Percentiles rank a stretch among this genome's conserved stretches.
phyloP scores from a whole-genome alignment of 129 eudicot genomes.

The Erigeron canadensis region DNA sequence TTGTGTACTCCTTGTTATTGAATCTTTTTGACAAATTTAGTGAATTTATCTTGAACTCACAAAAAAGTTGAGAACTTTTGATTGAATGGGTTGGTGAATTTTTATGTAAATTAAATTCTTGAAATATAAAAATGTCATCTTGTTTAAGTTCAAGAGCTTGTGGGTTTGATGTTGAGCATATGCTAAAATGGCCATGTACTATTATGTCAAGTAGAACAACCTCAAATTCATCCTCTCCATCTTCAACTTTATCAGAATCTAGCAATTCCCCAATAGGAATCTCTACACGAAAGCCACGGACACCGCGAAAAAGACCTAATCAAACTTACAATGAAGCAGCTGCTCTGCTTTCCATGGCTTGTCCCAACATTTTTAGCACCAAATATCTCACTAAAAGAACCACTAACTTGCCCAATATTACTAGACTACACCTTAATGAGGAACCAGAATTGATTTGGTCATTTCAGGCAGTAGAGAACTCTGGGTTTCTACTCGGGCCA shows the following conservation, averaged over 20 bases:
- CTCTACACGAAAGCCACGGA: constrained; percentile 70
- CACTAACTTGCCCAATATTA: constrained; percentile 39
- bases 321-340: constrained; percentile 96
- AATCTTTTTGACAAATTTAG: background rate
- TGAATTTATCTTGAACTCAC: background rate
- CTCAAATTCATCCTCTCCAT: constrained; percentile 80
- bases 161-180: constrained; percentile 64
- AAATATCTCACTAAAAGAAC: constrained; percentile 56
- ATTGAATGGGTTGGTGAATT: background rate
- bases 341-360: constrained; percentile 78
- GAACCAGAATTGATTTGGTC: constrained; percentile 61
- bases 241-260: constrained; percentile 85
- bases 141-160: constrained; percentile 74
- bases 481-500: constrained; percentile 44
- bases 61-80: background rate
- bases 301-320: constrained; percentile 91
- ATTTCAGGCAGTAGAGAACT: constrained; percentile 38
- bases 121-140: constrained; percentile 57
- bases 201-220: constrained; percentile 47
- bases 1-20: background rate
- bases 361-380: constrained; percentile 67
- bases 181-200: constrained; percentile 63
- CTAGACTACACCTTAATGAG: constrained; percentile 42
- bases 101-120: constrained; percentile 9
- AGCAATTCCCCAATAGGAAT: constrained; percentile 64